Percentiles rank a stretch among this genome's conserved stretches.
Evolutionary conservation across 495 filamentous ascomycete genomes (phyloP).

Genomic region (Penicillium diatomitis): DNA sequence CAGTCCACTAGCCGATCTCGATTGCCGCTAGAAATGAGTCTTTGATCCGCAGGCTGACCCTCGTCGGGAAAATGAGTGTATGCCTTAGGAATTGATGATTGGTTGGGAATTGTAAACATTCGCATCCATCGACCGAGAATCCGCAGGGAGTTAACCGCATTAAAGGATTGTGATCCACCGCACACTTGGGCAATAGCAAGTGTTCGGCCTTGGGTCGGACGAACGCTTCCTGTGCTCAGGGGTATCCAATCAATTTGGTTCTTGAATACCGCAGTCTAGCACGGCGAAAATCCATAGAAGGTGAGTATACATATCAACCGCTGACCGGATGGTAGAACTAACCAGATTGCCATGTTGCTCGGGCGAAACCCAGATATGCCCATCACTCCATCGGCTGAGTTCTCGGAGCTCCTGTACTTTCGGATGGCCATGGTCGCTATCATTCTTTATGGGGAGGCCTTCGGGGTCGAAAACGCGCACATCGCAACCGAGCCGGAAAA

Average conservation of each 20-base stretch:
- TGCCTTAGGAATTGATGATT: slow-evolving; percentile 55
- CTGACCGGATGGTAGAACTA: too few species aligned
- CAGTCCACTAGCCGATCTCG: slow-evolving; percentile 65
- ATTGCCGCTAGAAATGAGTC: slow-evolving; percentile 53
- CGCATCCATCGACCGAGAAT: slow-evolving; percentile 70
- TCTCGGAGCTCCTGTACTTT: too few species aligned
- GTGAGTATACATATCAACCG: too few species aligned
- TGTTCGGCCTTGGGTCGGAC: slow-evolving; percentile 62
- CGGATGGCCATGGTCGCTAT: too few species aligned
- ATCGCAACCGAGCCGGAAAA: too few species aligned
- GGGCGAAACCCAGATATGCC: too few species aligned
- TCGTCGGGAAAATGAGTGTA: slow-evolving; percentile 56
- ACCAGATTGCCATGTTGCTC: too few species aligned
- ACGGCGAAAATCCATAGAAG: too few species aligned
- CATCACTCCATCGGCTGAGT: too few species aligned
- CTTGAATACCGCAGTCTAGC: slow-evolving; percentile 66
- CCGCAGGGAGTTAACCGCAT: slow-evolving; percentile 60
- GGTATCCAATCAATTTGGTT: slow-evolving; percentile 74
- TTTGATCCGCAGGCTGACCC: slow-evolving; percentile 38
- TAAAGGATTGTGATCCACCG: slow-evolving; percentile 64
- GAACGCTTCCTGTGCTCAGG: slow-evolving; percentile 49
- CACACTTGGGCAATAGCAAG: slow-evolving; percentile 56
- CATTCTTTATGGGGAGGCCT: too few species aligned
- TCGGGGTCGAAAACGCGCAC: too few species aligned
- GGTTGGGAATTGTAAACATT: slow-evolving; percentile 67